Evolutionary conservation across 78 protist genomes (phyloP).

Genomic region (Dictyostelium discoideum): DNA sequence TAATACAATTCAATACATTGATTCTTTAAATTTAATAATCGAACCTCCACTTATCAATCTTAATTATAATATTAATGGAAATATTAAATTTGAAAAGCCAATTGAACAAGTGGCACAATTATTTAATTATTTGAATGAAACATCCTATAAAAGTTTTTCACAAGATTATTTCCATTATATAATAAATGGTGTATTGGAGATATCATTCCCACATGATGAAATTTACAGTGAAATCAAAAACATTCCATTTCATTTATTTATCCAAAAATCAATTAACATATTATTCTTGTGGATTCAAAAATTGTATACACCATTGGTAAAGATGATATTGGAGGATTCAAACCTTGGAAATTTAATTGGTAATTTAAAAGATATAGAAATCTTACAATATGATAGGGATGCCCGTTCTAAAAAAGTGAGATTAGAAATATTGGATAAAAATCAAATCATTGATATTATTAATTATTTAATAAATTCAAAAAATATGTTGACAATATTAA

Average conservation of each 20-base stretch:
- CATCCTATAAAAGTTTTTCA: not conserved
- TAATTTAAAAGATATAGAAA: not conserved
- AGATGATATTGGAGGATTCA: not conserved
- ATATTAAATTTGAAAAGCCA: not conserved
- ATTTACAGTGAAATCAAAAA: no score
- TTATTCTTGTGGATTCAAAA: not conserved
- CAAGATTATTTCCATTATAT: not conserved
- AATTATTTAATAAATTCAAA: not conserved
- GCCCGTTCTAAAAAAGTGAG: not conserved
- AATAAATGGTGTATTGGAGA: not conserved
- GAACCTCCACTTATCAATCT: not conserved
- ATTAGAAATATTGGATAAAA: not conserved
- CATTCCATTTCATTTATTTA: not conserved
- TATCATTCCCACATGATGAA: not conserved
- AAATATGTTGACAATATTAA: no score
- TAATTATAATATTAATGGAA: not conserved
- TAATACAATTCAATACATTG: not conserved
- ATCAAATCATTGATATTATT: not conserved
- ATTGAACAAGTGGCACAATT: not conserved
- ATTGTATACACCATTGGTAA: not conserved
- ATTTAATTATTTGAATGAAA: not conserved
- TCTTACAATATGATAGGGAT: not conserved
- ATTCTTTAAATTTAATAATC: not conserved
- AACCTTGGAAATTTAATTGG: not conserved
- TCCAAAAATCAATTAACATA: not conserved